phyloP scores from a whole-genome alignment of 2,329 filamentous ascomycete species.

The Emergomyces pasteurianus region DNA sequence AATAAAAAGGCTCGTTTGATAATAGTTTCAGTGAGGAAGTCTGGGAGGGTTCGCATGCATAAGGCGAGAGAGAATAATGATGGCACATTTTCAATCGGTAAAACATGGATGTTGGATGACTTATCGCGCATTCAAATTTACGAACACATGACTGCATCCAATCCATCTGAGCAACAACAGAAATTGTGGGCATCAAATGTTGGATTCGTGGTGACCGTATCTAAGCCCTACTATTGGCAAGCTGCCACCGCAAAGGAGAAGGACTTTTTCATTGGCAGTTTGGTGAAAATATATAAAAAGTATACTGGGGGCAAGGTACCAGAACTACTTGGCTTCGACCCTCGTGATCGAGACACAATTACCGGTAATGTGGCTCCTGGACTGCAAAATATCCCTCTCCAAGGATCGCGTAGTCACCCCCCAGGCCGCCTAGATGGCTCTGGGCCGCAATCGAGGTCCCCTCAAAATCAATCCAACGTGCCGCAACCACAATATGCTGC shows the following conservation, averaged over 20 bases:
- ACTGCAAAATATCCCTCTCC: constrained; percentile 12
- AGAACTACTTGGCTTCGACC: constrained; percentile 69
- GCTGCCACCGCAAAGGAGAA: constrained; percentile 90
- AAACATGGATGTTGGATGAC: constrained; percentile 96
- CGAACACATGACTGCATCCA: constrained; percentile 48
- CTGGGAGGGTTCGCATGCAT: constrained; percentile 85
- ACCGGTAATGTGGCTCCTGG: constrained; percentile 38
- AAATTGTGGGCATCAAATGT: constrained; percentile 68
- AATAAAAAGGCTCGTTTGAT: constrained; percentile 84
- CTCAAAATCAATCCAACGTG: constrained; percentile 21
- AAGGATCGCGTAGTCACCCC: constrained; percentile 16
- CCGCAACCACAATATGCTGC: constrained; percentile 12
- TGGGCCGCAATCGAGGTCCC: constrained; percentile 18
- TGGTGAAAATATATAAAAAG: constrained; percentile 93
- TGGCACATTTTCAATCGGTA: constrained; percentile 90
- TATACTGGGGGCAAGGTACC: constrained; percentile 82
- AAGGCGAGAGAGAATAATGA: constrained; percentile 94
- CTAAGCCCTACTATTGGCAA: constrained; percentile 96
- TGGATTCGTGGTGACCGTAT: constrained; percentile 78
- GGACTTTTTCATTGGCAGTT: constrained; percentile 93
- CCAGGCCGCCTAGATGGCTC: constrained; percentile 15
- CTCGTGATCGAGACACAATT: constrained; percentile 64
- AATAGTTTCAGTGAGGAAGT: constrained; percentile 84
- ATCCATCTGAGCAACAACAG: constrained; percentile 47
- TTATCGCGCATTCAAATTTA: constrained; percentile 74